Conservation (phyloP, 352 stramenopile genomes). For the Globisporangium perplexum region DNA sequence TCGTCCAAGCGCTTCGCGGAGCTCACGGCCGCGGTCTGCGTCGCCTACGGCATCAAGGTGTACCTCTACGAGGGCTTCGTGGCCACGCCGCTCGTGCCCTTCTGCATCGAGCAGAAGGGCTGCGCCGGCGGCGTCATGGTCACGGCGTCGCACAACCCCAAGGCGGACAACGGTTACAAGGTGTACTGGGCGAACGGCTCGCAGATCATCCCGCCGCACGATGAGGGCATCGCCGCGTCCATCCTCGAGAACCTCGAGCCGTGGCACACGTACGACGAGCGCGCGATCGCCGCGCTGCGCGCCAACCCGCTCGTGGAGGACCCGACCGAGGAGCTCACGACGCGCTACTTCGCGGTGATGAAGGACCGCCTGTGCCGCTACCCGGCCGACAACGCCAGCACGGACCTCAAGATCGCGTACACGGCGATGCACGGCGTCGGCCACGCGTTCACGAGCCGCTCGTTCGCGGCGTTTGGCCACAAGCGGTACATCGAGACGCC, state of each 20-base stretch:
- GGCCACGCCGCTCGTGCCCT: slow-evolving; percentile 94
- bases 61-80: slow-evolving; percentile 90
- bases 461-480: slow-evolving; percentile 89
- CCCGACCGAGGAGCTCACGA: slow-evolving; percentile 58
- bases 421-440: slow-evolving; percentile 99
- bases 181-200: slow-evolving; percentile 93
- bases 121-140: slow-evolving; percentile 91
- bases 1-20: slow-evolving; percentile 87
- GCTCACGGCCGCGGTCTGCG: slow-evolving; percentile 78
- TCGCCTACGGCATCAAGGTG: slow-evolving; percentile 84
- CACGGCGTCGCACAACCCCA: slow-evolving; percentile 98
- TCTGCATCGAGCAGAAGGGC: slow-evolving; percentile 72
- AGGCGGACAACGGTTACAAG: slow-evolving; percentile 98
- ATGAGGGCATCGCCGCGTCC: slow-evolving; percentile 87
- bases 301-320: slow-evolving; percentile 50
- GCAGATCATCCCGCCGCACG: slow-evolving; percentile 97
- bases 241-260: slow-evolving; percentile 91
- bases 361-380: slow-evolving; percentile 55
- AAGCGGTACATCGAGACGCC: slow-evolving; percentile 84
- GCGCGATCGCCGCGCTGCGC: slow-evolving; percentile 26
- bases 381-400: slow-evolving; percentile 48
- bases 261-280: slow-evolving; percentile 69
- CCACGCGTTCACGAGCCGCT: slow-evolving; percentile 86
- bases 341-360: slow-evolving; percentile 67
- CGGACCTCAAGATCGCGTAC: slow-evolving; percentile 87